Evolutionary conservation across 2,329 filamentous ascomycete genomes (phyloP).

Genomic region (Stagonosporopsis vannaccii): DNA sequence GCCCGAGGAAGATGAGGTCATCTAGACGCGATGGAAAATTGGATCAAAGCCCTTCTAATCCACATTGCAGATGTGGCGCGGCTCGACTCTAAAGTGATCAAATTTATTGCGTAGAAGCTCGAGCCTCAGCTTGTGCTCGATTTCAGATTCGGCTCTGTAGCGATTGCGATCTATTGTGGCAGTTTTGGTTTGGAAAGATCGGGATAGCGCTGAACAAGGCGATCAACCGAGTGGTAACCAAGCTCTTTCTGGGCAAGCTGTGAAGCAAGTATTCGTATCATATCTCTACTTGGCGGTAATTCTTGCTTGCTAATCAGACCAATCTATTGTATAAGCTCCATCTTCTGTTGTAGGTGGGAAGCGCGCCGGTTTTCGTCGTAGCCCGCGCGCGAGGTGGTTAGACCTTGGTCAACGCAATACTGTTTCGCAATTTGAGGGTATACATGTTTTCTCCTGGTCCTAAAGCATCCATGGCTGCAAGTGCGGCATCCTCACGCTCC

Average conservation of each 20-base stretch:
- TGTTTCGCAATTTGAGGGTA: background rate
- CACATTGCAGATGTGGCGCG: background rate
- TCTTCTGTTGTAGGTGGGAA: constrained; percentile 14
- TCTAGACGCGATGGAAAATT: background rate
- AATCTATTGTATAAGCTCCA: constrained; percentile 24
- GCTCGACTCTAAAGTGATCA: background rate
- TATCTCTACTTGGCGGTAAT: constrained; percentile 23
- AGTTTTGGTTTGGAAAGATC: constrained; percentile 14
- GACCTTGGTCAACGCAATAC: background rate
- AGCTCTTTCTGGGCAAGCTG: constrained; percentile 20
- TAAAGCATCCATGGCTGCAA: background rate
- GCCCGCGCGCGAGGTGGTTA: background rate
- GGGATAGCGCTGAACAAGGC: constrained; percentile 14
- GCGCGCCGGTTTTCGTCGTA: background rate
- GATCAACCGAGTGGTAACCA: background rate
- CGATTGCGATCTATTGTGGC: background rate
- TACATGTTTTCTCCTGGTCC: background rate
- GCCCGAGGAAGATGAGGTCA: background rate
- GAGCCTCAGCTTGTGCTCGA: constrained; percentile 26
- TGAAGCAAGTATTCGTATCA: constrained; percentile 22
- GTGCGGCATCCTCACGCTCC: background rate
- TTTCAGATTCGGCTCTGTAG: constrained; percentile 11
- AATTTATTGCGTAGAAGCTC: constrained; percentile 13
- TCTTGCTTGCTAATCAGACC: constrained; percentile 14
- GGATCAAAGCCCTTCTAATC: background rate